A percentile compares a stretch with the other conserved stretches of the same genome.
phyloP scores from a whole-genome alignment of 371 early-diverging fungal species.

The Choanephora cucurbitarum region DNA sequence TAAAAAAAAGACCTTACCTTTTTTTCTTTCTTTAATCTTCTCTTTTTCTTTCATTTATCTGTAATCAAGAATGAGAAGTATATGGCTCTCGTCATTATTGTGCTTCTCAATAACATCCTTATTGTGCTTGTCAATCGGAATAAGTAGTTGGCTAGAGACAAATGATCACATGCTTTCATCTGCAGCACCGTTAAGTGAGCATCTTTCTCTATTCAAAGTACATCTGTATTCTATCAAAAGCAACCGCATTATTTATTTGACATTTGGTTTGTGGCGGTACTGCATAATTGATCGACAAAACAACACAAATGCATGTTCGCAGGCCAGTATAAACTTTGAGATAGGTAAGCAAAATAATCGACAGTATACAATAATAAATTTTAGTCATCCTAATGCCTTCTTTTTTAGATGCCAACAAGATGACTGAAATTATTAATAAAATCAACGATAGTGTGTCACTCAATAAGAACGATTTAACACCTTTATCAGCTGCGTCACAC shows the following conservation, averaged over 20 bases:
- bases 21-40: neutral
- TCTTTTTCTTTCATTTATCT: neutral
- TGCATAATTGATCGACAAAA: slow-evolving; percentile 8
- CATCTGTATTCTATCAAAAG: neutral
- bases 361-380: neutral
- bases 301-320: slow-evolving; percentile 7
- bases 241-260: slow-evolving; percentile 1
- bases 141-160: slow-evolving; percentile 21
- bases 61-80: slow-evolving; percentile 6
- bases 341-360: slow-evolving; percentile 10
- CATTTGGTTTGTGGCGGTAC: slow-evolving; percentile 22
- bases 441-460: neutral
- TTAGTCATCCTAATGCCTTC: no score
- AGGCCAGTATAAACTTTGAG: slow-evolving; percentile 13
- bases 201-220: slow-evolving; percentile 11
- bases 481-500: neutral
- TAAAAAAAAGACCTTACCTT: neutral
- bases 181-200: slow-evolving; percentile 1
- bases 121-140: slow-evolving; percentile 8
- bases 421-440: neutral
- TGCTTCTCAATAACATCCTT: slow-evolving; percentile 10
- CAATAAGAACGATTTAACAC: neutral
- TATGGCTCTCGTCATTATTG: neutral
- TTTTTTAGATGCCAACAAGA: no score
- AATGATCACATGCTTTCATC: slow-evolving; percentile 10